Percentiles rank a stretch among this genome's conserved stretches.
Conservation (phyloP, 2,329 filamentous ascomycete species). For the Exophiala dermatitidis region DNA sequence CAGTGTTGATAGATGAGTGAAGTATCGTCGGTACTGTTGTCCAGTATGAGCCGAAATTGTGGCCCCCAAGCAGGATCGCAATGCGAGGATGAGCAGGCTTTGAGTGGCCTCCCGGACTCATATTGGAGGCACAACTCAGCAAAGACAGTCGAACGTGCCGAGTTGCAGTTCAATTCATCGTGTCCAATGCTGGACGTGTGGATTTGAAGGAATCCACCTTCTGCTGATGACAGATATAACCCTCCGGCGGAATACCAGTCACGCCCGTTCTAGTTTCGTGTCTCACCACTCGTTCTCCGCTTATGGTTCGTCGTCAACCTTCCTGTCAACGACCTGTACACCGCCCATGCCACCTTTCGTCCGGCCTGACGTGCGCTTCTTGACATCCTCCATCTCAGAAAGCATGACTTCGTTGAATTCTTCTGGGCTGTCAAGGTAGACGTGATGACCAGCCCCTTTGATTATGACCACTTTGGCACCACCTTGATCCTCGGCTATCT, state of each 20-base stretch:
- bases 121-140: too few species aligned
- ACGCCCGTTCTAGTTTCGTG: neutral
- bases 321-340: constrained; percentile 4
- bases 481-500: constrained; percentile 66
- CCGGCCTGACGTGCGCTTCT: constrained; percentile 32
- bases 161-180: too few species aligned
- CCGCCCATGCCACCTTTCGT: constrained; percentile 4
- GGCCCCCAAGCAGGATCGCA: too few species aligned
- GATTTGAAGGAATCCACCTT: too few species aligned
- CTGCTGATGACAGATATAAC: neutral
- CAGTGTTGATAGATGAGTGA: too few species aligned
- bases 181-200: too few species aligned
- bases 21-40: too few species aligned
- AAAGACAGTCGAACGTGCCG: too few species aligned
- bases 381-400: constrained; percentile 60
- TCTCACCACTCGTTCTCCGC: too few species aligned
- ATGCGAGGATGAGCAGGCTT: too few species aligned
- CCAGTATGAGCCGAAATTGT: too few species aligned
- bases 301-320: neutral
- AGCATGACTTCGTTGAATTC: constrained; percentile 61
- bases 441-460: constrained; percentile 61
- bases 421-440: constrained; percentile 64
- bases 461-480: constrained; percentile 77
- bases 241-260: neutral
- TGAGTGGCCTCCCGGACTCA: too few species aligned